Evolutionary conservation across 768 basidiomycete species (phyloP), one percentile per base, ranked within the genome.

Genomic region (Boletus subparvulus): DNA sequence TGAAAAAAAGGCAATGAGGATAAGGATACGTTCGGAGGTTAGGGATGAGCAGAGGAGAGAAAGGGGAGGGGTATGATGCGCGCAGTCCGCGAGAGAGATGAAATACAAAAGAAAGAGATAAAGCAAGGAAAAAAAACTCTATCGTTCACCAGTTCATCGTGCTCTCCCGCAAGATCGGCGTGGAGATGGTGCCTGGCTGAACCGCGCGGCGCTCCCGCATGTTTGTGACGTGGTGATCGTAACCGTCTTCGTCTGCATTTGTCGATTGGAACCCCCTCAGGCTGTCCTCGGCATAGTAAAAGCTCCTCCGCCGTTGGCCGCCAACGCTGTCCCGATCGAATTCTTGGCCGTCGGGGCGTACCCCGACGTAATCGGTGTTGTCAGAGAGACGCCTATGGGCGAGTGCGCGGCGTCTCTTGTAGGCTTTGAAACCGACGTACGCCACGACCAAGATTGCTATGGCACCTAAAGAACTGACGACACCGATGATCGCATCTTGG

Each of bases 401-500:
- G 35, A 82, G 76, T 68, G 86, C 87, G 47, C 81, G 81, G 41
- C 83, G 83, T 53, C 84, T 78, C 74, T 87, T 85, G 69, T 85
- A 74, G 6, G 86, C 82, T 52, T 87, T 82, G 67, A 83, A 86
- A 42, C 84, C 78, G 64, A 95, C 86, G 75, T 84, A 89, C 16
- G 78, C 79, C 32, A 93, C 78, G 36, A 90, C 84, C 41, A 91
- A 64, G 42, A 93, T 68, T 1, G 91, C 86, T 52, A 94, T 80
- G 6, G 82, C 89, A 13, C 93, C 93, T 19, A 96, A 80, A 3
- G 88, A 85, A 40, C 82, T 85, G 60, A 93, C 90, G 4, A 96
- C 92, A 21, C 94, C 94, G 59, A 97, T 94, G 67, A 96, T 94
- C 26, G 91, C 91, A 61, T 95, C 85, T 65, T 89, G 82, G 13